A percentile compares a stretch with the other conserved stretches of the same genome.
Evolutionary conservation across 75 land plant species (phyloP).

Genomic region (Larix kaempferi): DNA sequence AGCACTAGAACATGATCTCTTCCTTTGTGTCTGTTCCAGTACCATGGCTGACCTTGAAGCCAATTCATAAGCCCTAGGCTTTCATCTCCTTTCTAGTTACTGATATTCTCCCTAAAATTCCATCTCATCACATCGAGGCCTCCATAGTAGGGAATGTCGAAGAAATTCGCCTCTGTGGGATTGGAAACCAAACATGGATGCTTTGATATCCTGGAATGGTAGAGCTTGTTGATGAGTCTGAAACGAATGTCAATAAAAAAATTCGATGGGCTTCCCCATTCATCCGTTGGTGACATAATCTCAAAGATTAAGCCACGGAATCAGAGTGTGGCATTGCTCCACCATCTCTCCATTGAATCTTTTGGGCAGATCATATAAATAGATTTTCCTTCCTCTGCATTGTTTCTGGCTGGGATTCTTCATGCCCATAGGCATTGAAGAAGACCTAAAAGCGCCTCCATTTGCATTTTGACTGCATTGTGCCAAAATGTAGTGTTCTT

Average conservation of each 20-base stretch:
- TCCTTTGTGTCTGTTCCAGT: constrained; percentile 41
- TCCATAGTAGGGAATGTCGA: constrained; percentile 76
- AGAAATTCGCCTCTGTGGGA: constrained; percentile 40
- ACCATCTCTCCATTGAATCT: constrained; percentile 20
- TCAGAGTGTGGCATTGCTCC: constrained; percentile 13
- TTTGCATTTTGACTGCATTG: not conserved
- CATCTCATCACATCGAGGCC: constrained; percentile 68
- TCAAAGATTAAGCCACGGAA: constrained; percentile 47
- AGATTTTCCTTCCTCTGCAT: constrained; percentile 10
- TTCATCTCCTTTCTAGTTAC: constrained; percentile 37
- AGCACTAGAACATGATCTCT: constrained; percentile 61
- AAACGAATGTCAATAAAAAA: constrained; percentile 42
- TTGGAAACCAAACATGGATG: constrained; percentile 57
- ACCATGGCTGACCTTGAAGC: constrained; percentile 38
- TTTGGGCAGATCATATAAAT: constrained; percentile 17
- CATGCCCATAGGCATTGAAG: not conserved
- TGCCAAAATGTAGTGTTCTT: not conserved
- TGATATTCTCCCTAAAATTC: constrained; percentile 56
- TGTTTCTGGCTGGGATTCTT: not conserved
- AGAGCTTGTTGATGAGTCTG: constrained; percentile 69
- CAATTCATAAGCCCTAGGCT: constrained; percentile 47
- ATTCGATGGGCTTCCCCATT: constrained; percentile 33
- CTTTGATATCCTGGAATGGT: constrained; percentile 47
- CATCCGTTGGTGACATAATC: constrained; percentile 37
- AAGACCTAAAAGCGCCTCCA: not conserved